Base-by-base conservation (phyloP, 352 stramenopile species). In the Phytophthora sansomeana region DNA sequence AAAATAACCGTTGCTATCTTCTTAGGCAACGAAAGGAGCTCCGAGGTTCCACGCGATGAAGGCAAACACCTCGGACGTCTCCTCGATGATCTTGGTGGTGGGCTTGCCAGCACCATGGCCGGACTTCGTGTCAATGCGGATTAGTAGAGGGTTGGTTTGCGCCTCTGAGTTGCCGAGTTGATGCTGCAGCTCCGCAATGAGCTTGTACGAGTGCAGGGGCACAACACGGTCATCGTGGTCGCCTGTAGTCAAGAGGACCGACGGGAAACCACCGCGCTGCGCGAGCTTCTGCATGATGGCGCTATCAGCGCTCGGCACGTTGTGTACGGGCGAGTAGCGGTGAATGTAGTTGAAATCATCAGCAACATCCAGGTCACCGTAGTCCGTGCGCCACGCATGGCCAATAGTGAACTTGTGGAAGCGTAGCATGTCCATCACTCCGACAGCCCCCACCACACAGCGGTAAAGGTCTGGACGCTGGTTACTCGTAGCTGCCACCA, bases 341-440 rank as follows among this genome's bases (percentile, higher is more conserved):
- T 77, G 75, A 46, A 97, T 67, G 73, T 93, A 94, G 38, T 94
- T 47, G 57, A 96, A 97, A 55, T 96, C 77, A 5, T 91, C 80
- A 1, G 78, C 73, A 53, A 89, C 81, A 21, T 95, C 87, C 35
- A 89, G 81, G 65, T 95, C 85, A 26, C 91, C 90, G 58, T 94
- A 97, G 67, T 97, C 91, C 51, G 87, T 84, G 53, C 85, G 84
- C 91, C 91, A 97, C 11, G 89, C 89, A 55, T 96, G 84, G n/a
- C 94, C 94, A 44, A 96, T 95, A n/a, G 97, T 92, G 43, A 98
- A 94, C 63, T 93, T 97, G 76, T 97, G 83, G 76, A 98, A 99
- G 32, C 93, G 85, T 56, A 98, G 93, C 97, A 99, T 99, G 78
- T 99, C 96, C 60, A 98, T 85, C 28, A 99, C 84, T 32, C 95